Conservation (phyloP, 78 protist species). For the Pirum gemmata region DNA sequence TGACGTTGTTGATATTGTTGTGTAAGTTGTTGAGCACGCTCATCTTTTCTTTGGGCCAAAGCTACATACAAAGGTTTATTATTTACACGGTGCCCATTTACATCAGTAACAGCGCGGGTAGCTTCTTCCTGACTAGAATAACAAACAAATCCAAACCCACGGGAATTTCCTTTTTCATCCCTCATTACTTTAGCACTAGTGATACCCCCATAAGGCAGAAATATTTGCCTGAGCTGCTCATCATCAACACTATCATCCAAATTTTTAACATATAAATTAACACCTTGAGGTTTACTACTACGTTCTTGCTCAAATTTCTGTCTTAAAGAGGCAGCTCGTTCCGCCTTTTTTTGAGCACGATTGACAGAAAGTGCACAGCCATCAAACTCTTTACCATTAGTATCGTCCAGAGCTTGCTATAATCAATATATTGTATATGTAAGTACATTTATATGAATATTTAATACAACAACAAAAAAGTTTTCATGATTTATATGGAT, state of each 20-base stretch:
- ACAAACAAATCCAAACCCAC: slow-evolving; percentile 96
- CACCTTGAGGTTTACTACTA: slow-evolving; percentile 63
- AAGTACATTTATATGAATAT: too few relatives aligned
- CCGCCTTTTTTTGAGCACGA: slow-evolving; percentile 78
- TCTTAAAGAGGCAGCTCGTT: slow-evolving; percentile 77
- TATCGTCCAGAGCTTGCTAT: slow-evolving; percentile 45
- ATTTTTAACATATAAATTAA: slow-evolving; percentile 94
- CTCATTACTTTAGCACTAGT: slow-evolving; percentile 77
- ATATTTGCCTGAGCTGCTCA: slow-evolving; percentile 70
- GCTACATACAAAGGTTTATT: slow-evolving; percentile 90
- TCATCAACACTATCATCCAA: slow-evolving; percentile 83
- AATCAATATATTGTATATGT: too few relatives aligned
- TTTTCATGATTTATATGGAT: too few relatives aligned
- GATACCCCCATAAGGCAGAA: slow-evolving; percentile 83
- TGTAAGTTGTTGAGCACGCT: slow-evolving; percentile 73
- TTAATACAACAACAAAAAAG: too few relatives aligned
- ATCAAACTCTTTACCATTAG: slow-evolving; percentile 61
- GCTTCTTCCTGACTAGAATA: slow-evolving; percentile 87
- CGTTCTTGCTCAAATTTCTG: slow-evolving; percentile 67
- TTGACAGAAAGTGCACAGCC: slow-evolving; percentile 49
- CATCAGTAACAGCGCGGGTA: slow-evolving; percentile 80
- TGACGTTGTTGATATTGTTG: slow-evolving; percentile 64
- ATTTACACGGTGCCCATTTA: slow-evolving; percentile 83
- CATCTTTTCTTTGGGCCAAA: slow-evolving; percentile 81
- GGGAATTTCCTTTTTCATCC: slow-evolving; percentile 68